Evolutionary conservation across 2,329 filamentous ascomycete species (phyloP).

Genomic region (Xylariales sp.): DNA sequence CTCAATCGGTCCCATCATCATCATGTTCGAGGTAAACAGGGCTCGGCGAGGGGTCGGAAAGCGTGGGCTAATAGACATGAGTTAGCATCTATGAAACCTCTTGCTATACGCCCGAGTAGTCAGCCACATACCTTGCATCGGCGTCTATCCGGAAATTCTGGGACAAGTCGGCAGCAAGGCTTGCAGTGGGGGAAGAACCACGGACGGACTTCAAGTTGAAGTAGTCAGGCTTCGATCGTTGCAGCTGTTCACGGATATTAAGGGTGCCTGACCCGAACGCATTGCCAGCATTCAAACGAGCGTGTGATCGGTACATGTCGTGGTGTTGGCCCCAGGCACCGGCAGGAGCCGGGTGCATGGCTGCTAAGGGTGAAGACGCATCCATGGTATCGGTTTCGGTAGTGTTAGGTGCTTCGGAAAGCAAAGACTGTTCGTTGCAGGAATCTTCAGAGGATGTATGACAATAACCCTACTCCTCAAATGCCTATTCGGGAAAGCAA

Average conservation of each 20-base stretch:
- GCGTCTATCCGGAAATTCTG: constrained; percentile 95
- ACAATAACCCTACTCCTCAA: constrained; percentile 25
- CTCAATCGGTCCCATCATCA: constrained; percentile 58
- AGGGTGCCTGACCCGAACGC: constrained; percentile 59
- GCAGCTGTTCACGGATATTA: constrained; percentile 73
- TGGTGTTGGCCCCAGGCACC: constrained; percentile 53
- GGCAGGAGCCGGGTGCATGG: constrained; percentile 75
- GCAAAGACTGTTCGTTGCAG: not conserved
- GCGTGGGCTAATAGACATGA: constrained; percentile 58
- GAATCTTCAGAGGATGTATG: constrained; percentile 17
- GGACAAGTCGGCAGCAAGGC: constrained; percentile 87
- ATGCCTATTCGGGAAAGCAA: constrained; percentile 20
- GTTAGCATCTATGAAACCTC: constrained; percentile 12
- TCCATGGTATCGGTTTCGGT: constrained; percentile 60
- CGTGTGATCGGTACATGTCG: constrained; percentile 49
- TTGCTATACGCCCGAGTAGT: not conserved
- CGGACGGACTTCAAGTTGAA: constrained; percentile 73
- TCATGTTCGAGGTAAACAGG: constrained; percentile 72
- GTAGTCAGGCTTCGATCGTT: constrained; percentile 64
- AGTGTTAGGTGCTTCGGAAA: constrained; percentile 1
- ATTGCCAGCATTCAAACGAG: constrained; percentile 43
- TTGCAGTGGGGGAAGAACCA: constrained; percentile 86
- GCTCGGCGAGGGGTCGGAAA: constrained; percentile 78
- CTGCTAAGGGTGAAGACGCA: constrained; percentile 87
- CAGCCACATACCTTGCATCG: constrained; percentile 65